Evolutionary conservation across 2,329 filamentous ascomycete species (phyloP).

Genomic region (Sphaerulina musiva): DNA sequence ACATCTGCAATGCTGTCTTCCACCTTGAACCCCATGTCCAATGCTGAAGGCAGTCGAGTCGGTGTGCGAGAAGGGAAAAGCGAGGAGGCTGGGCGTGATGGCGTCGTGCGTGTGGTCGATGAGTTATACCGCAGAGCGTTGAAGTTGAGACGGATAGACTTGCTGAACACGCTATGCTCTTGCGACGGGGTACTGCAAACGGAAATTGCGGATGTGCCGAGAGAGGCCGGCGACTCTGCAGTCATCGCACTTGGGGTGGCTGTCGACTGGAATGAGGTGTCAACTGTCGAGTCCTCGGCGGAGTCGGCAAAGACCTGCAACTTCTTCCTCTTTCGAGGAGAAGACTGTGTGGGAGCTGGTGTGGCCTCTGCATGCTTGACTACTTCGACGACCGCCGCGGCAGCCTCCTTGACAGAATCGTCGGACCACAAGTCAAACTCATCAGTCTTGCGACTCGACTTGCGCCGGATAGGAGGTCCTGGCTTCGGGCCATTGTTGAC

Average conservation of each 20-base stretch:
- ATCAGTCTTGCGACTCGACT: constrained; percentile 31
- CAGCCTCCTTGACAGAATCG: constrained; percentile 42
- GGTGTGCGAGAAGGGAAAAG: constrained; percentile 9
- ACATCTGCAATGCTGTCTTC: constrained; percentile 3
- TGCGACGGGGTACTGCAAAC: constrained; percentile 17
- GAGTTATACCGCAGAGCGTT: constrained; percentile 18
- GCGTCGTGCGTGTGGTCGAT: constrained; percentile 5
- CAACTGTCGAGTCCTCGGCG: not conserved
- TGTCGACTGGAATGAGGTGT: constrained; percentile 1
- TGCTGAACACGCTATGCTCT: constrained; percentile 22
- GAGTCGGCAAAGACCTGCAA: constrained; percentile 24
- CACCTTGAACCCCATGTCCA: not conserved
- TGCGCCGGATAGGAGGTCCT: constrained; percentile 38
- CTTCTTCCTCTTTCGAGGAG: constrained; percentile 29
- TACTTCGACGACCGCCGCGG: constrained; percentile 29
- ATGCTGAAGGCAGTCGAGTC: not conserved
- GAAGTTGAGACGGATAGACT: constrained; percentile 22
- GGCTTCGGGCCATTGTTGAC: constrained; percentile 31
- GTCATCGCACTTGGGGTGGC: constrained; percentile 9
- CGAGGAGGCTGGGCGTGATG: constrained; percentile 14
- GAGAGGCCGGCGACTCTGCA: constrained; percentile 8
- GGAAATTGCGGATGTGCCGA: constrained; percentile 25
- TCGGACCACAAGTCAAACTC: constrained; percentile 46
- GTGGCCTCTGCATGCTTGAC: constrained; percentile 18
- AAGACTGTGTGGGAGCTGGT: constrained; percentile 13